These are phyloP conservation scores for Penicillium antarcticum DNA, from an alignment of 495 filamentous ascomycete species.

Conservation along the genomic window DNA sequence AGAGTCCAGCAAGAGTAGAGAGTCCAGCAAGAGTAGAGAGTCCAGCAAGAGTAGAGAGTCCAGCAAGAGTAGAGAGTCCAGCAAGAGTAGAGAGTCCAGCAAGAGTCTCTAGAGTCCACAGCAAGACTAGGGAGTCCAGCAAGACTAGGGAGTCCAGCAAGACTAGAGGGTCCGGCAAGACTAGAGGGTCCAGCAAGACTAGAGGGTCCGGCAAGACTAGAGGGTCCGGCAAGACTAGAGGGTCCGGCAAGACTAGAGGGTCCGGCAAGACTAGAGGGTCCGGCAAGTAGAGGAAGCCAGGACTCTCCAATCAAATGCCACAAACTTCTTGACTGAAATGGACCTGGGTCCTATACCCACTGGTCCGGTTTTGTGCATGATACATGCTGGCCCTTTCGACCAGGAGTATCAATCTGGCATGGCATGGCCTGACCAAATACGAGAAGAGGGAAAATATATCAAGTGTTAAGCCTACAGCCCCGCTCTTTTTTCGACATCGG, in stretches of 20 bases:
- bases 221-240: not conserved
- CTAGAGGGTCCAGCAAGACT: not conserved
- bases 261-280: not conserved
- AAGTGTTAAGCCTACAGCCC: not conserved
- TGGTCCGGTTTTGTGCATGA: not conserved
- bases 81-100: no score
- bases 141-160: not conserved
- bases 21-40: no score
- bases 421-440: not conserved
- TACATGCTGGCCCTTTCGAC: not conserved
- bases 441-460: not conserved
- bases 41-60: no score
- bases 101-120: no score
- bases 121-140: not conserved
- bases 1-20: no score
- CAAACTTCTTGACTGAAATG: not conserved
- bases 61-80: no score
- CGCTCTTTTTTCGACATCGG: not conserved
- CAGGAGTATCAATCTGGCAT: not conserved
- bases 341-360: not conserved
- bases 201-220: not conserved
- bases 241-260: not conserved
- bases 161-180: not conserved
- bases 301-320: not conserved
- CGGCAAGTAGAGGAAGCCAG: not conserved